Evolutionary conservation across 139 green algal genomes (phyloP).

Genomic region (Desmodesmus armatus): DNA sequence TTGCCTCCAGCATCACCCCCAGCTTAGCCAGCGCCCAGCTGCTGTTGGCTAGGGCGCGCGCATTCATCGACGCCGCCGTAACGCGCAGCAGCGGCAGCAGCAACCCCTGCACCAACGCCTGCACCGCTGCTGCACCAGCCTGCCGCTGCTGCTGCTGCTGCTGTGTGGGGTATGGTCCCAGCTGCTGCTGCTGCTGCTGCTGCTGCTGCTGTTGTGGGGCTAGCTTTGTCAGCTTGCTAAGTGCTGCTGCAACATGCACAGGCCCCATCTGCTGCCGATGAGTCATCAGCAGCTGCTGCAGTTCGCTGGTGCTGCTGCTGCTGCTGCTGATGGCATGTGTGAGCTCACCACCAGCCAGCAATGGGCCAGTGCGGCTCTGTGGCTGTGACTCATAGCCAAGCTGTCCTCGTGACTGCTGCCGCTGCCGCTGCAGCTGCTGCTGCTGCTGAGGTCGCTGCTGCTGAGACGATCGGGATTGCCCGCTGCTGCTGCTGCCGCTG

Average conservation of each 20-base stretch:
- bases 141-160: background rate
- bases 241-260: constrained; percentile 15
- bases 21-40: constrained; percentile 38
- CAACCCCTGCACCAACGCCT: background rate
- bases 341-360: no score
- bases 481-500: no score
- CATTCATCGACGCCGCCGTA: background rate
- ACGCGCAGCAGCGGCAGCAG: constrained; percentile 12
- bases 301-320: background rate
- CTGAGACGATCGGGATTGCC: no score
- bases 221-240: constrained; percentile 1
- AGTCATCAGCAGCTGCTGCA: background rate
- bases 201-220: background rate
- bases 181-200: background rate
- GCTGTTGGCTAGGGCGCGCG: constrained; percentile 19
- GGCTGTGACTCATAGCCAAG: no score
- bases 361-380: no score
- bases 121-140: background rate
- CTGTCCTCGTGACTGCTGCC: no score
- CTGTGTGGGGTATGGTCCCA: background rate
- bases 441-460: no score
- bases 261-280: background rate
- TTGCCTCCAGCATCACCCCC: background rate
- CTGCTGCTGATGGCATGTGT: constrained; percentile 10
- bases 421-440: no score